These are phyloP conservation scores for Schwanniomyces occidentalis DNA, from an alignment of 805 yeast genomes.

Conservation along the genomic window DNA sequence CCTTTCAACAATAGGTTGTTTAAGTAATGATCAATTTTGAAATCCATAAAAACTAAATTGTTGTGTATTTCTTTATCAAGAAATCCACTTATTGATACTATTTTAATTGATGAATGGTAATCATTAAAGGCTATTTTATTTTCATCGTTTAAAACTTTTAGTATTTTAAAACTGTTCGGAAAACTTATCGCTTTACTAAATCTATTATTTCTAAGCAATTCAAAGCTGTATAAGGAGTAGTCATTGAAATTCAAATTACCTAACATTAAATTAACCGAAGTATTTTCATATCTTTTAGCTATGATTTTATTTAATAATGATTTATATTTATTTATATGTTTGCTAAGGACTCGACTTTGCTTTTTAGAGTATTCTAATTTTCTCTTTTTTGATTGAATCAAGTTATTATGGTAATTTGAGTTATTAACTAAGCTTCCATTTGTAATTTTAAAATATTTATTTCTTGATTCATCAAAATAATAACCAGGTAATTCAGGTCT, in stretches of 20 bases:
- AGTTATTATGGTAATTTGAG: constrained; percentile 24
- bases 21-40: constrained; percentile 1
- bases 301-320: no score
- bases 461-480: constrained; percentile 21
- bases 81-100: background rate
- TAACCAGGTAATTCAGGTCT: constrained; percentile 25
- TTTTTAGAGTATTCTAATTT: constrained; percentile 2
- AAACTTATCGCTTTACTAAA: no score
- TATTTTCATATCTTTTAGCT: no score
- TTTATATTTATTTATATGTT: no score
- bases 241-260: no score
- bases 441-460: constrained; percentile 26
- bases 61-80: background rate
- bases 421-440: constrained; percentile 20
- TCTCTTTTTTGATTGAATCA: constrained; percentile 21
- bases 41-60: background rate
- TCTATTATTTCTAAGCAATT: no score
- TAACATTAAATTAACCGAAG: no score
- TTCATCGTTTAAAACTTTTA: no score
- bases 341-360: background rate
- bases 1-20: background rate
- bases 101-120: background rate
- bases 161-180: no score
- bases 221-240: no score
- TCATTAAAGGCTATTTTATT: background rate